Conservation (phyloP, 805 yeast genomes). For the Ogataea methanolica region DNA sequence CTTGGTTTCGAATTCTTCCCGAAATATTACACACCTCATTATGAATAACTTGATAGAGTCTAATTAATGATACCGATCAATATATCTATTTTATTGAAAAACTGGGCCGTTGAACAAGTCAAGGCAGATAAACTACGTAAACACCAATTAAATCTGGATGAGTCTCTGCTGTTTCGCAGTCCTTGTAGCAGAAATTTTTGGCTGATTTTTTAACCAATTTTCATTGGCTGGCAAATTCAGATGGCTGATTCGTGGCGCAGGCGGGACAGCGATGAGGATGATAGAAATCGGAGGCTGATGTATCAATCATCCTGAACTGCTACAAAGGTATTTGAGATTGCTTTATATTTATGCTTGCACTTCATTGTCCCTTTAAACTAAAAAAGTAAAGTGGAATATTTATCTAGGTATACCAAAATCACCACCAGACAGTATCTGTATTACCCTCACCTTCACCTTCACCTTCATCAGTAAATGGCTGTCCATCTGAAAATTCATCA, state of each 20-base stretch:
- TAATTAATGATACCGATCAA: not conserved
- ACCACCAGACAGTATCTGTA: no score
- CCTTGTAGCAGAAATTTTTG: not conserved
- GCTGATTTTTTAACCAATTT: constrained; percentile 13
- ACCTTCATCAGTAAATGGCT: not conserved
- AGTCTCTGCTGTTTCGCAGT: not conserved
- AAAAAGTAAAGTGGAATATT: no score
- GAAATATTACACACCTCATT: constrained; percentile 1
- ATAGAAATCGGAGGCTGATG: not conserved
- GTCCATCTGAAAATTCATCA: not conserved
- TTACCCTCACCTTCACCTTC: not conserved
- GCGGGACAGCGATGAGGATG: no score
- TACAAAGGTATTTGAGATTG: no score
- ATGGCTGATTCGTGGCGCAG: not conserved
- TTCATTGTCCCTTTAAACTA: no score
- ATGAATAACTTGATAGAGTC: not conserved
- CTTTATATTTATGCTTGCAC: no score
- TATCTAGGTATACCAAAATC: no score
- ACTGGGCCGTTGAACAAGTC: not conserved
- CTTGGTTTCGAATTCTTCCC: no score
- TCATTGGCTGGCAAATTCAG: constrained; percentile 11
- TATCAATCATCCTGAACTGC: not conserved
- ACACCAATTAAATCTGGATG: not conserved
- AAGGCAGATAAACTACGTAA: not conserved
- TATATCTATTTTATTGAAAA: not conserved